Evolutionary conservation across 352 stramenopile genomes (phyloP).

Genomic region (Pythium utonaiense): DNA sequence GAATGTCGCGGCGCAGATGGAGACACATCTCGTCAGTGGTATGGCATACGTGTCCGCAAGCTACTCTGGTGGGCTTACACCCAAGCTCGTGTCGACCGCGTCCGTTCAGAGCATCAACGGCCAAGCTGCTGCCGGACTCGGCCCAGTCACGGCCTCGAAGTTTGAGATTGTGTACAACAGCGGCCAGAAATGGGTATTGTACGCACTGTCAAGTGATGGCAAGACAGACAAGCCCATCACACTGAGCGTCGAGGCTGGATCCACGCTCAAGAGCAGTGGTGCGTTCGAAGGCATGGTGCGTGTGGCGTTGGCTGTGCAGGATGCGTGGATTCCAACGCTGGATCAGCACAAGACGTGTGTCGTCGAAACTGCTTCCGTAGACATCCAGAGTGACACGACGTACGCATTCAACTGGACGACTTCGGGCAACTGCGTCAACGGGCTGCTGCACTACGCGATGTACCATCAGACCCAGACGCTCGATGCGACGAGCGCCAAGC

Average conservation of each 20-base stretch:
- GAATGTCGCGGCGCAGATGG: background rate
- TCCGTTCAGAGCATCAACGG: background rate
- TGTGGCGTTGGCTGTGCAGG: background rate
- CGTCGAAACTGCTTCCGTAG: background rate
- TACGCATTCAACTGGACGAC: background rate
- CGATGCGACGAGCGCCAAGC: constrained; percentile 38
- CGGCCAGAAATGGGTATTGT: background rate
- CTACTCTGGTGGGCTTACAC: background rate
- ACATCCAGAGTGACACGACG: background rate
- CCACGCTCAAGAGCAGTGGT: background rate
- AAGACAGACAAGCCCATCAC: background rate
- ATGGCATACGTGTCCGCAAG: background rate
- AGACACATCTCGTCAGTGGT: background rate
- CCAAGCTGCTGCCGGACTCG: no score
- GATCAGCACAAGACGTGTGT: background rate
- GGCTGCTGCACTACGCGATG: background rate
- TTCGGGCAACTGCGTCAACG: background rate
- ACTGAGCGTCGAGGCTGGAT: background rate
- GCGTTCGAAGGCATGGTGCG: background rate
- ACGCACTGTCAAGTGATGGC: no score
- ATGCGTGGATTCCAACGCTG: background rate
- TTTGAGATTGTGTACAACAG: background rate
- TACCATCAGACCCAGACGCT: constrained; percentile 53
- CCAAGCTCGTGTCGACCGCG: background rate
- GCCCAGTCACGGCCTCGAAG: background rate